Percentiles rank a stretch among this genome's conserved stretches.
Conservation (phyloP, 371 early-diverging fungal species). For the Syncephalastrum monosporum region DNA sequence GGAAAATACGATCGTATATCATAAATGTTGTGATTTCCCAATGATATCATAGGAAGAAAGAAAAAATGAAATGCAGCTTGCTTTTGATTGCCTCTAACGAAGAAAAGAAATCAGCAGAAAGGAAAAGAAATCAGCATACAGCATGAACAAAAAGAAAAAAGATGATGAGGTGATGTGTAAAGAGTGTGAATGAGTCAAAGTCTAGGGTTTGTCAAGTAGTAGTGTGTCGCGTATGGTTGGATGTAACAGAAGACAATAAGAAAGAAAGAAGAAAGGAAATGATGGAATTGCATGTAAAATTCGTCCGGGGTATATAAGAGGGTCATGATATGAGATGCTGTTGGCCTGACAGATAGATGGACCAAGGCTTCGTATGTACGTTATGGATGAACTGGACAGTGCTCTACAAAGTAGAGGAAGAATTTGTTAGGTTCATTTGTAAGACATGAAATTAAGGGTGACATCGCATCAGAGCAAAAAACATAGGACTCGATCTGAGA, state of each 20-base stretch:
- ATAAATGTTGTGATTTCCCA: slow-evolving; percentile 2
- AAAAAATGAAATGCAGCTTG: slow-evolving; percentile 10
- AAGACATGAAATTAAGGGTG: no score
- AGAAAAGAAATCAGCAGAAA: not conserved
- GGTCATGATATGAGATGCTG: no score
- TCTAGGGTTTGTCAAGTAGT: no score
- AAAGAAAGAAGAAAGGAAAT: slow-evolving; percentile 11
- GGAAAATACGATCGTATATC: no score
- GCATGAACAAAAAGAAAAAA: no score
- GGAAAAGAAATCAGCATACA: no score
- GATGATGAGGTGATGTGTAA: no score
- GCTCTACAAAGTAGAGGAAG: slow-evolving; percentile 15
- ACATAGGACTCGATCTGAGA: not conserved
- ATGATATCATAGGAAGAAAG: slow-evolving; percentile 6
- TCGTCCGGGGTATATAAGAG: no score
- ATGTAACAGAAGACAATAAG: not conserved
- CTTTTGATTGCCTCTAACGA: not conserved
- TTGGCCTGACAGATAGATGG: no score
- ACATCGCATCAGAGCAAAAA: not conserved
- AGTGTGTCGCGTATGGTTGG: no score
- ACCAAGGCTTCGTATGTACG: slow-evolving; percentile 3
- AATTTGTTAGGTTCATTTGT: not conserved
- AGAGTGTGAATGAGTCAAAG: no score
- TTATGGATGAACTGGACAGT: slow-evolving; percentile 36
- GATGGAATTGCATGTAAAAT: slow-evolving; percentile 2